phyloP scores from a whole-genome alignment of 192 early-diverging fungal genomes.

The Pilobolus umbonatus region DNA sequence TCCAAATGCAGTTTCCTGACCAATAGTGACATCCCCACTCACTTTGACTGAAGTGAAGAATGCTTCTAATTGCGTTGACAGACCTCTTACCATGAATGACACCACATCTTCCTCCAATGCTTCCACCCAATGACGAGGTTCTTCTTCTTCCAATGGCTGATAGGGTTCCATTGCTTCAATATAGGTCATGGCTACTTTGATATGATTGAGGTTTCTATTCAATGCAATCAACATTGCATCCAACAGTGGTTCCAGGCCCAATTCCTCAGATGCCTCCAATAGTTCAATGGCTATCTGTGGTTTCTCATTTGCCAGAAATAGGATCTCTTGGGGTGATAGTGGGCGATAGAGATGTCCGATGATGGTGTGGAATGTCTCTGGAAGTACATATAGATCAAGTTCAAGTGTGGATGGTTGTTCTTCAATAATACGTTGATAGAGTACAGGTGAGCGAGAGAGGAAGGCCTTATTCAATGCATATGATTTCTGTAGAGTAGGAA shows the following conservation, averaged over 20 bases:
- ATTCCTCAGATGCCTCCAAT: constrained; percentile 11
- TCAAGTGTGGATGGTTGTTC: neutral
- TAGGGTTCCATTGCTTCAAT: constrained; percentile 5
- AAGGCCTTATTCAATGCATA: constrained; percentile 17
- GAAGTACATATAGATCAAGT: constrained; percentile 2
- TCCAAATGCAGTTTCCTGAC: constrained; percentile 14
- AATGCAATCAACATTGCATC: neutral
- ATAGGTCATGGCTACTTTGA: constrained; percentile 1
- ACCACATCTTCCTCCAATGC: constrained; percentile 16
- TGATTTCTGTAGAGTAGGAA: constrained; percentile 14
- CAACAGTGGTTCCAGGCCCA: neutral
- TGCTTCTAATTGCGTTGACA: constrained; percentile 16
- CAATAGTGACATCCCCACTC: constrained; percentile 19
- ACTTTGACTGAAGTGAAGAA: constrained; percentile 9
- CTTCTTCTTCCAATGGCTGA: constrained; percentile 12
- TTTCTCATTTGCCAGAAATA: constrained; percentile 5
- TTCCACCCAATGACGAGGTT: constrained; percentile 8
- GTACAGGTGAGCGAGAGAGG: constrained; percentile 19
- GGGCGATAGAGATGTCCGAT: constrained; percentile 7
- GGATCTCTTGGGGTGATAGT: constrained; percentile 3
- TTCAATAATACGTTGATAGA: constrained; percentile 12
- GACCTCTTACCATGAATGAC: constrained; percentile 3
- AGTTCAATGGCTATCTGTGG: constrained; percentile 16
- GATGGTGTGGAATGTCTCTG: constrained; percentile 16
- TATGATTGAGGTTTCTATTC: neutral